A percentile compares a stretch with the other conserved stretches of the same genome.
Conservation (phyloP, 2,329 filamentous ascomycete species). For the Rhinocladiella mackenziei region DNA sequence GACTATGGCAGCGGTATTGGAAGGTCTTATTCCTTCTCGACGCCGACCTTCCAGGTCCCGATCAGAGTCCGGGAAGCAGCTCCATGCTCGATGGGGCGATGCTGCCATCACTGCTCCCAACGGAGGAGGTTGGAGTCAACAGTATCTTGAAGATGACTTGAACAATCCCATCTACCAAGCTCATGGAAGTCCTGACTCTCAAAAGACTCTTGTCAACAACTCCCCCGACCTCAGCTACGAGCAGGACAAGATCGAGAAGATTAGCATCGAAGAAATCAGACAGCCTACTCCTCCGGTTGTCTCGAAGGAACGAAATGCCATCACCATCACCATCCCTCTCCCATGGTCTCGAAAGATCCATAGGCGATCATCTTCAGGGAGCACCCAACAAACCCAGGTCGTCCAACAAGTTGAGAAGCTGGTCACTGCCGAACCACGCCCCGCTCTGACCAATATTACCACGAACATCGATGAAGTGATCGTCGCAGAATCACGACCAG, state of each 20-base stretch:
- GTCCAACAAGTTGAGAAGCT: slow-evolving; percentile 3
- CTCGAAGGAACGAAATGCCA: slow-evolving; percentile 19
- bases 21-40: slow-evolving; percentile 16
- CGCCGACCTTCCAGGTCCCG: slow-evolving; percentile 19
- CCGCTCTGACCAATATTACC: background rate
- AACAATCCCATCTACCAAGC: slow-evolving; percentile 11
- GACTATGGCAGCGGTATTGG: slow-evolving; percentile 22
- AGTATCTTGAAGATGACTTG: slow-evolving; percentile 15
- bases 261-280: slow-evolving; percentile 3
- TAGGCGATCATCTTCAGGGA: slow-evolving; percentile 18
- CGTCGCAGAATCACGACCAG: slow-evolving; percentile 15
- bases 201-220: slow-evolving; percentile 22
- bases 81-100: slow-evolving; percentile 42
- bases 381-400: background rate
- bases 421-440: slow-evolving; percentile 5
- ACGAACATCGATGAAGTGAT: slow-evolving; percentile 19
- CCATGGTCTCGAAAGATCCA: slow-evolving; percentile 24
- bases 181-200: slow-evolving; percentile 23
- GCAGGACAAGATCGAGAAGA: slow-evolving; percentile 4
- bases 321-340: slow-evolving; percentile 24
- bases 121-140: slow-evolving; percentile 40
- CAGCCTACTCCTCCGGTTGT: slow-evolving; percentile 11
- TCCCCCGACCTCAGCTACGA: slow-evolving; percentile 17
- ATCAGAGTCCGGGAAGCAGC: slow-evolving; percentile 20
- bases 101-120: slow-evolving; percentile 39